Conservation (phyloP, 257 asterid genomes). For the Linderniella brevidens region DNA sequence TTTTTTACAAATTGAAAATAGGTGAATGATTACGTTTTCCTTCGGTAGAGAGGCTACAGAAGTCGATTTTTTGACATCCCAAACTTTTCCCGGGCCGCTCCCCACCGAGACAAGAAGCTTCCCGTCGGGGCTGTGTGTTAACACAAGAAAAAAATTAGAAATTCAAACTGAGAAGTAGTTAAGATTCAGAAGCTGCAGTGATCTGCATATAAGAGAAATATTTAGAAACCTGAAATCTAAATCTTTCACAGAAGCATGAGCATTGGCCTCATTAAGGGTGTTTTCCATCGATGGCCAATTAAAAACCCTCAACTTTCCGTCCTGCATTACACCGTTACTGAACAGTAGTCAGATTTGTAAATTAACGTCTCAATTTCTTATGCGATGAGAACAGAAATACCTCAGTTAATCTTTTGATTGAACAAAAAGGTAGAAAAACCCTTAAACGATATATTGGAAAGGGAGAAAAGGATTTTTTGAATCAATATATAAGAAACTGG, state of each 20-base stretch:
- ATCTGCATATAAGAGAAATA: neutral
- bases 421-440: no score
- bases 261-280: slow-evolving; percentile 40
- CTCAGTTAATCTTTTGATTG: no score
- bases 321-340: slow-evolving; percentile 56
- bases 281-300: slow-evolving; percentile 84
- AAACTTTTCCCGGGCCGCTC: slow-evolving; percentile 74
- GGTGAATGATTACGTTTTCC: slow-evolving; percentile 34
- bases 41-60: slow-evolving; percentile 49
- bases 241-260: slow-evolving; percentile 73
- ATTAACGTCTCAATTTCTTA: no score
- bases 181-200: neutral
- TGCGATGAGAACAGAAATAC: no score
- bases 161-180: no score
- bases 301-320: slow-evolving; percentile 80
- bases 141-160: neutral
- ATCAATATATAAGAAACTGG: neutral
- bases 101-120: slow-evolving; percentile 83
- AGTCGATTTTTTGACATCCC: slow-evolving; percentile 49
- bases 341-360: no score
- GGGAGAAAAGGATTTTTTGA: neutral
- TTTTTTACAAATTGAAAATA: neutral
- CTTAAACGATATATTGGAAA: neutral
- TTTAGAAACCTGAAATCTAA: slow-evolving; percentile 67
- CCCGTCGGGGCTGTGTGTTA: slow-evolving; percentile 63